Percentiles rank a stretch among this genome's conserved stretches.
Evolutionary conservation across 2,329 filamentous ascomycete genomes (phyloP).

Genomic region (Fusarium austroafricanum): DNA sequence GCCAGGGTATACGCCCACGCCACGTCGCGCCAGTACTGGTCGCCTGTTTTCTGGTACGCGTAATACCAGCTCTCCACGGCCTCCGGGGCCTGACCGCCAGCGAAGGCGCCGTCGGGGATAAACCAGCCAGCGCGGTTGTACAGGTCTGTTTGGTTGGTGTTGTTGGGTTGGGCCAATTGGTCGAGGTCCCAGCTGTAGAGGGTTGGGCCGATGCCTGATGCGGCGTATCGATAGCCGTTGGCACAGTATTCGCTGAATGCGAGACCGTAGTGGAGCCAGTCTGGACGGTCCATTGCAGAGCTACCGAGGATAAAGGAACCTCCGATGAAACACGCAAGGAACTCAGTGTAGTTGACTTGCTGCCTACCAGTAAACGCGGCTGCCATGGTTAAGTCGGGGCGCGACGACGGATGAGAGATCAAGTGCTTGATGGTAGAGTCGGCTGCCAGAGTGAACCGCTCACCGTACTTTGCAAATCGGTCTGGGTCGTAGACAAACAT

Average conservation of each 20-base stretch:
- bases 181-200: slow-evolving; percentile 14
- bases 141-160: not conserved
- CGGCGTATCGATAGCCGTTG: slow-evolving; percentile 3
- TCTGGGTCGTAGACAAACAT: slow-evolving; percentile 74
- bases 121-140: slow-evolving; percentile 5
- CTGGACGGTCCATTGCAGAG: slow-evolving; percentile 62
- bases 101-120: not conserved
- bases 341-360: slow-evolving; percentile 50
- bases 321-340: slow-evolving; percentile 73
- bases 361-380: slow-evolving; percentile 73
- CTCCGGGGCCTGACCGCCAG: slow-evolving; percentile 55
- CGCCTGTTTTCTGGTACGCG: slow-evolving; percentile 78
- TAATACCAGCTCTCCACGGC: slow-evolving; percentile 85
- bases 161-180: not conserved
- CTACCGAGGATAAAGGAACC: slow-evolving; percentile 74
- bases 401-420: slow-evolving; percentile 71
- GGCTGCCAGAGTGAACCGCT: slow-evolving; percentile 63
- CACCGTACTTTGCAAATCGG: slow-evolving; percentile 48
- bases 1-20: slow-evolving; percentile 64
- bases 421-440: slow-evolving; percentile 47
- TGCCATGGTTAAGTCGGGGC: slow-evolving; percentile 71
- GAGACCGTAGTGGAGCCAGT: slow-evolving; percentile 11
- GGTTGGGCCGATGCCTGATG: not conserved
- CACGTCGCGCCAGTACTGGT: slow-evolving; percentile 70
- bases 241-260: slow-evolving; percentile 12